These are phyloP conservation scores for Helicostylum pulchrum DNA, from an alignment of 192 early-diverging fungal genomes.

Conservation along the genomic window DNA sequence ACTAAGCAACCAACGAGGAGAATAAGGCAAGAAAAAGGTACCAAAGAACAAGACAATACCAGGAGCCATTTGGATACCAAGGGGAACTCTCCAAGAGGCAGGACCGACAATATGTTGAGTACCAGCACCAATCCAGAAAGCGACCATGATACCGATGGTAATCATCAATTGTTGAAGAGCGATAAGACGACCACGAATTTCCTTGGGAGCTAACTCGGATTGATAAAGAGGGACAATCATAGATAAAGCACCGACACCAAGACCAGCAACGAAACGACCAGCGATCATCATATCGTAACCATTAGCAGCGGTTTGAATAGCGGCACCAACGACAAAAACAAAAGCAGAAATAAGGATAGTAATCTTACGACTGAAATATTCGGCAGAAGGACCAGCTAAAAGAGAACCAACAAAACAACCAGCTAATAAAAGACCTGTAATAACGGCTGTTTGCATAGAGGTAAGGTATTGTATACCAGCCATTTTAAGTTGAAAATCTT, in stretches of 20 bases:
- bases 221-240: slow-evolving; percentile 20
- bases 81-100: slow-evolving; percentile 72
- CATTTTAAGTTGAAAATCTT: slow-evolving; percentile 26
- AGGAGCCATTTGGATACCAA: slow-evolving; percentile 82
- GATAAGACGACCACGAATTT: slow-evolving; percentile 83
- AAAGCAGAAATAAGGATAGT: slow-evolving; percentile 61
- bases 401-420: slow-evolving; percentile 74
- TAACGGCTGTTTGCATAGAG: slow-evolving; percentile 24
- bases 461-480: neutral
- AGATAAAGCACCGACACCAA: slow-evolving; percentile 30
- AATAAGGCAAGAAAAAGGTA: slow-evolving; percentile 77
- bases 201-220: slow-evolving; percentile 75
- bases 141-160: slow-evolving; percentile 75
- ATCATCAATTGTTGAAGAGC: slow-evolving; percentile 89
- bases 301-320: slow-evolving; percentile 63
- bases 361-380: slow-evolving; percentile 53
- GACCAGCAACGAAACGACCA: slow-evolving; percentile 78
- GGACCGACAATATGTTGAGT: slow-evolving; percentile 31
- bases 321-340: slow-evolving; percentile 71
- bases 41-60: slow-evolving; percentile 61
- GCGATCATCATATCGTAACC: slow-evolving; percentile 58
- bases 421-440: slow-evolving; percentile 60
- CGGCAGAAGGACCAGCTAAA: slow-evolving; percentile 40
- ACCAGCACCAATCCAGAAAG: slow-evolving; percentile 43
- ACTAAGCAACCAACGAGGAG: slow-evolving; percentile 81